Evolutionary conservation across 805 yeast species (phyloP).

Genomic region (Sugiyamaella marilandica): DNA sequence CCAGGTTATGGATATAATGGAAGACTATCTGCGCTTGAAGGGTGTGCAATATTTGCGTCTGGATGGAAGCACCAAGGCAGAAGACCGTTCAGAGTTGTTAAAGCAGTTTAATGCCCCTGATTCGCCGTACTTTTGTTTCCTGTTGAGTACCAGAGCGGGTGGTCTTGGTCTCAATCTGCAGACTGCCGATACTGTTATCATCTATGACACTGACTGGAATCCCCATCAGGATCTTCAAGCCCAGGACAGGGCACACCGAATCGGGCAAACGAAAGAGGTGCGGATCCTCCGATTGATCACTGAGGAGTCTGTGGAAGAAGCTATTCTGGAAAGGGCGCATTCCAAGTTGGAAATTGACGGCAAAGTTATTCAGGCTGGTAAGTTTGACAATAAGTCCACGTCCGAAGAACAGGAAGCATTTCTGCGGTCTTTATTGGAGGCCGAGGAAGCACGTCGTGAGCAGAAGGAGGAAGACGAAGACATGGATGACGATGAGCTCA

Average conservation of each 20-base stretch:
- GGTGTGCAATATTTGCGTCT: slow-evolving; percentile 79
- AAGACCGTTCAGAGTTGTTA: slow-evolving; percentile 82
- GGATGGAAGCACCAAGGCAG: slow-evolving; percentile 95
- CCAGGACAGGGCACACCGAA: slow-evolving; percentile 97
- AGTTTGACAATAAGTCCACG: slow-evolving; percentile 93
- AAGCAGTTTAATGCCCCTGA: slow-evolving; percentile 75
- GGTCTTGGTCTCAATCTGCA: slow-evolving; percentile 94
- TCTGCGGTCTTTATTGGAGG: slow-evolving; percentile 77
- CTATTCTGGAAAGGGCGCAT: slow-evolving; percentile 86
- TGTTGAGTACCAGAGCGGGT: slow-evolving; percentile 95
- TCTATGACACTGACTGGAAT: slow-evolving; percentile 98
- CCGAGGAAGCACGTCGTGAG: slow-evolving; percentile 51
- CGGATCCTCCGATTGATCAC: slow-evolving; percentile 87
- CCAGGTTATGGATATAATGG: slow-evolving; percentile 98
- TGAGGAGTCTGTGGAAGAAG: slow-evolving; percentile 89
- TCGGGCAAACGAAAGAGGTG: slow-evolving; percentile 97
- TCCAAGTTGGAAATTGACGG: slow-evolving; percentile 94
- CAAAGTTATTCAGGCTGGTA: slow-evolving; percentile 97
- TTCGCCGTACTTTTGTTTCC: slow-evolving; percentile 83
- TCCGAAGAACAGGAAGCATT: slow-evolving; percentile 96
- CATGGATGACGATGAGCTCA: slow-evolving; percentile 78
- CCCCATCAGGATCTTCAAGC: slow-evolving; percentile 99
- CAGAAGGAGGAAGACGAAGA: slow-evolving; percentile 62
- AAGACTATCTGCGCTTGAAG: slow-evolving; percentile 73
- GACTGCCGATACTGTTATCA: slow-evolving; percentile 96